Percentiles rank a stretch among this genome's conserved stretches.
These are phyloP conservation scores for Thermochaetoides dissita DNA, from an alignment of 2,329 filamentous ascomycete species.

Conservation along the genomic window DNA sequence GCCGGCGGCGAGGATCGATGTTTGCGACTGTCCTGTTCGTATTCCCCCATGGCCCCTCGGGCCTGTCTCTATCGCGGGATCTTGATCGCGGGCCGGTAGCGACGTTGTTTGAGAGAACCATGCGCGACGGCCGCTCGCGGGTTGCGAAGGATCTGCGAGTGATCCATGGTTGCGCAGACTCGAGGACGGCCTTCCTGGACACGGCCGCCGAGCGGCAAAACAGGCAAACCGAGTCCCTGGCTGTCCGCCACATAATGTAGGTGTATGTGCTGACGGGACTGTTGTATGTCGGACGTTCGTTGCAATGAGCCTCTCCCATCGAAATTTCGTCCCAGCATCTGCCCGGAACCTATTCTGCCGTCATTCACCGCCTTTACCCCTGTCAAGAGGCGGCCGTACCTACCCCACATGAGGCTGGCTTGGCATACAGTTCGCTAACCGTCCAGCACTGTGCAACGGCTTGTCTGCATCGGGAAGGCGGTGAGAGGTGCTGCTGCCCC, in stretches of 20 bases:
- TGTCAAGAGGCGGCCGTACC: no score
- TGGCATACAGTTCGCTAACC: no score
- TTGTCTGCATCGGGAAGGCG: no score
- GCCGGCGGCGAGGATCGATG: slow-evolving; percentile 16
- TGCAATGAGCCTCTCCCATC: no score
- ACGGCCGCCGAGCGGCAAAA: slow-evolving; percentile 15
- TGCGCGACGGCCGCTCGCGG: slow-evolving; percentile 35
- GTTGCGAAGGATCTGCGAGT: slow-evolving; percentile 11
- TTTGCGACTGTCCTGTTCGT: slow-evolving; percentile 42
- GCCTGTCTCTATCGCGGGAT: slow-evolving; percentile 21
- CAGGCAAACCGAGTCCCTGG: slow-evolving; percentile 16
- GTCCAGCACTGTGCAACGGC: no score
- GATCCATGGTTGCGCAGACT: slow-evolving; percentile 20
- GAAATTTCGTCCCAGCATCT: no score
- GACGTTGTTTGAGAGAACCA: slow-evolving; percentile 44
- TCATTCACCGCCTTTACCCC: neutral
- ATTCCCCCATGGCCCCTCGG: slow-evolving; percentile 37
- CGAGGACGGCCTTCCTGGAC: slow-evolving; percentile 7
- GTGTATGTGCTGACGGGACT: neutral
- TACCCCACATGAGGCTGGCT: no score
- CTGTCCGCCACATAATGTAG: slow-evolving; percentile 15
- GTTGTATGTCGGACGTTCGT: neutral
- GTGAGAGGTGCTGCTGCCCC: no score
- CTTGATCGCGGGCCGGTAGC: slow-evolving; percentile 24
- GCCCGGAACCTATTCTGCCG: neutral